A percentile compares a stretch with the other conserved stretches of the same genome.
These are phyloP conservation scores for Tolypocladium sp. DNA, from an alignment of 2,329 filamentous ascomycete species.

Conservation along the genomic window DNA sequence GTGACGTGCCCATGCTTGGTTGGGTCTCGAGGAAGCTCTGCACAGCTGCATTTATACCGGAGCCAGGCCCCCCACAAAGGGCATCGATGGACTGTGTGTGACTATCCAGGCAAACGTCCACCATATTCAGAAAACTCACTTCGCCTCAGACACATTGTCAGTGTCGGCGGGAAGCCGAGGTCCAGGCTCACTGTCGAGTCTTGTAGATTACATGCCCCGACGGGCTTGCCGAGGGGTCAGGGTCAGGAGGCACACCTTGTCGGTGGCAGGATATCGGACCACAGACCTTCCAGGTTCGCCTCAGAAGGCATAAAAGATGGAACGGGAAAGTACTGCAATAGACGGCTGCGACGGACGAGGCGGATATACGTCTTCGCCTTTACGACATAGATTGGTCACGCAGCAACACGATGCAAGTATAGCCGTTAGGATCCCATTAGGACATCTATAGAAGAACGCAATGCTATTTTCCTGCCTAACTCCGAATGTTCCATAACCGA, in stretches of 20 bases:
- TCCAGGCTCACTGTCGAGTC: no score
- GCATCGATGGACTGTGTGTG: background rate
- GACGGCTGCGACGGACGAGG: no score
- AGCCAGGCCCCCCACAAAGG: background rate
- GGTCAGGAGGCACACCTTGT: background rate
- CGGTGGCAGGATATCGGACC: background rate
- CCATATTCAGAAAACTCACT: background rate
- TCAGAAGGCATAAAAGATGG: background rate
- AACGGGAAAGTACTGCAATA: background rate
- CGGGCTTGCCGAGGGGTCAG: background rate
- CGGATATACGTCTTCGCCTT: background rate
- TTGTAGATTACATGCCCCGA: no score
- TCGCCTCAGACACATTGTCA: background rate
- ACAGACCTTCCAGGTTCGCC: background rate
- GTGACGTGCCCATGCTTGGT: background rate
- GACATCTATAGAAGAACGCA: background rate
- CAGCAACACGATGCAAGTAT: background rate
- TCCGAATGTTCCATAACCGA: conserved; percentile 79
- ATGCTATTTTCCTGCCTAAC: conserved; percentile 27
- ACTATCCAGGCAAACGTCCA: background rate
- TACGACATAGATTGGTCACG: background rate
- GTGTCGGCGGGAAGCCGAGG: background rate
- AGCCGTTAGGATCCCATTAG: background rate
- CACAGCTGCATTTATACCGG: background rate
- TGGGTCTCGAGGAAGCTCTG: background rate